These are phyloP conservation scores for Maudiozyma barnettii DNA, from an alignment of 805 yeast species.

Conservation along the genomic window DNA sequence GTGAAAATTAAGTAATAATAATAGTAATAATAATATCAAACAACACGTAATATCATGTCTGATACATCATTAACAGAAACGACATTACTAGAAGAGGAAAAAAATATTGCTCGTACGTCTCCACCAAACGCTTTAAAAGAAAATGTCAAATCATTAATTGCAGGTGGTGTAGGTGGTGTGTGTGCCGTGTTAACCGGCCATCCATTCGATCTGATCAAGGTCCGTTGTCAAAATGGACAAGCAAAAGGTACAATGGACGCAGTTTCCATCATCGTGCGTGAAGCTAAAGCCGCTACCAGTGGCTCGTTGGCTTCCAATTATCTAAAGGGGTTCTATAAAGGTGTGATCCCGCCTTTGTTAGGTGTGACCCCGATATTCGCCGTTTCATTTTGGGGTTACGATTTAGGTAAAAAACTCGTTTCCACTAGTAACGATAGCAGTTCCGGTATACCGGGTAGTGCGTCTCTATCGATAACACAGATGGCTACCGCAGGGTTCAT, in stretches of 20 bases:
- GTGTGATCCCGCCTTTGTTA: conserved; percentile 87
- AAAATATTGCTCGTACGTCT: too few relatives aligned
- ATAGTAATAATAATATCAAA: too few relatives aligned
- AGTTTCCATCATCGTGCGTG: conserved; percentile 56
- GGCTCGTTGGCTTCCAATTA: conserved; percentile 12
- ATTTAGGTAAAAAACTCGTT: conserved; percentile 76
- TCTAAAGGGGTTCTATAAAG: conserved; percentile 70
- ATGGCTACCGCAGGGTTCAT: conserved; percentile 88
- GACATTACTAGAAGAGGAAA: conserved; percentile 5
- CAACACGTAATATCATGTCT: too few relatives aligned
- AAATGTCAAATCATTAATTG: conserved; percentile 75
- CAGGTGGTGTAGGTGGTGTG: conserved; percentile 96
- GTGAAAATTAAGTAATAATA: too few relatives aligned
- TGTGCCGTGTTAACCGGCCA: conserved; percentile 95
- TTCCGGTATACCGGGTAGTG: conserved; percentile 21
- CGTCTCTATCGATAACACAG: conserved; percentile 48
- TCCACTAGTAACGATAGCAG: conserved; percentile 20
- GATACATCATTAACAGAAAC: conserved; percentile 8
- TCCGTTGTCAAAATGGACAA: conserved; percentile 72
- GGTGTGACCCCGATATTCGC: conserved; percentile 99
- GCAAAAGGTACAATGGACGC: conserved; percentile 57
- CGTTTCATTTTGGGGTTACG: conserved; percentile 97
- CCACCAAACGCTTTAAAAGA: conserved; percentile 30
- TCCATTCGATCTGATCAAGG: conserved; percentile 91
- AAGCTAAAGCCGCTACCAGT: conserved; percentile 9